Evolutionary conservation across 106 monocot genomes (phyloP).

Genomic region (Xerophyta viscosa): DNA sequence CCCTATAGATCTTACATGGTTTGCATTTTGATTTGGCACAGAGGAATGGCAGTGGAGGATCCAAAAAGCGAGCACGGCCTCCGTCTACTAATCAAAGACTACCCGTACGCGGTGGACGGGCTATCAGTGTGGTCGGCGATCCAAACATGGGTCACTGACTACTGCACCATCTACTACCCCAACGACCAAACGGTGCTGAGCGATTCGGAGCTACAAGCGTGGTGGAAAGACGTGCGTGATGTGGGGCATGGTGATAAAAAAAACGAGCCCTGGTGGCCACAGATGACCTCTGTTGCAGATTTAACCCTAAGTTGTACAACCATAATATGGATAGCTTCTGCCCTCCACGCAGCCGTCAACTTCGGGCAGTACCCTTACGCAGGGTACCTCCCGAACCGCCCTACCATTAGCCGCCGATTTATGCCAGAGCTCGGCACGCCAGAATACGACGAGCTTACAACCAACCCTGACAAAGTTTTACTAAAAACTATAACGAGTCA

Average conservation of each 20-base stretch:
- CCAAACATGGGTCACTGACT: conserved; percentile 50
- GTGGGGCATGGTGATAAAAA: conserved; percentile 60
- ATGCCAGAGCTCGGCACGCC: conserved; percentile 44
- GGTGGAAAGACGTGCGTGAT: conserved; percentile 60
- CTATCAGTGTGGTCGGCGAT: conserved; percentile 55
- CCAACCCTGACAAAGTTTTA: conserved; percentile 33
- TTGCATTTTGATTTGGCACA: conserved; percentile 1
- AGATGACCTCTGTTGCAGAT: conserved; percentile 29
- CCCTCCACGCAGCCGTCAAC: conserved; percentile 66
- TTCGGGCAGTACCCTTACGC: conserved; percentile 63
- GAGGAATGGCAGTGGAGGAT: conserved; percentile 54
- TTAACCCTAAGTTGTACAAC: conserved; percentile 34
- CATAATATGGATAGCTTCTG: conserved; percentile 65
- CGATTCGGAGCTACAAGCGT: conserved; percentile 51
- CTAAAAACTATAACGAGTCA: conserved; percentile 49
- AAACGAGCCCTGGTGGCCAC: conserved; percentile 56
- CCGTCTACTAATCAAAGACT: conserved; percentile 45
- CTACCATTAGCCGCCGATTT: conserved; percentile 49
- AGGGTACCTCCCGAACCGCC: conserved; percentile 62
- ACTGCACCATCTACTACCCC: conserved; percentile 43
- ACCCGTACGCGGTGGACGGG: conserved; percentile 41
- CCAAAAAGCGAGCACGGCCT: conserved; percentile 18
- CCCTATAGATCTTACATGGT: neutral
- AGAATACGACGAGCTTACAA: conserved; percentile 26
- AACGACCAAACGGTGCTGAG: conserved; percentile 13